These are phyloP conservation scores for Vanderwaltozyma tropicalis DNA, from an alignment of 805 yeast species.

Conservation along the genomic window DNA sequence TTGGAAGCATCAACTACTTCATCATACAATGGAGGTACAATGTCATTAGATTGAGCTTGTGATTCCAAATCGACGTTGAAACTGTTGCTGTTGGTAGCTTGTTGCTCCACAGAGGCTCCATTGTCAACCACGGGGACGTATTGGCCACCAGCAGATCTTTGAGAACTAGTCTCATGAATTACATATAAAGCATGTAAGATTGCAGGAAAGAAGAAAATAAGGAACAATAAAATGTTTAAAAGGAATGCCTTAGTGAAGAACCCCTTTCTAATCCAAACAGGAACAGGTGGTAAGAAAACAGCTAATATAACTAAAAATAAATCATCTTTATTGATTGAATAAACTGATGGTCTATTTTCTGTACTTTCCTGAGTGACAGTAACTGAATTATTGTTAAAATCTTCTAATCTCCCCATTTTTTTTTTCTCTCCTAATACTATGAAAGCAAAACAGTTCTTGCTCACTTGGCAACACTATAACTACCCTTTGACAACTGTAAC, in stretches of 20 bases:
- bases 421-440: too few species aligned
- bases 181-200: constrained; percentile 59
- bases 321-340: constrained; percentile 23
- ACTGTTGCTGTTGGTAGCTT: background rate
- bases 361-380: background rate
- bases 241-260: constrained; percentile 29
- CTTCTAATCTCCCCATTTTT: background rate
- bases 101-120: background rate
- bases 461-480: too few species aligned
- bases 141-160: background rate
- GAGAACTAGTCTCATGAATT: constrained; percentile 26
- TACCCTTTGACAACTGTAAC: too few species aligned
- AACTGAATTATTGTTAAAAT: background rate
- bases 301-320: constrained; percentile 63
- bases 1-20: background rate
- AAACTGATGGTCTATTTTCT: background rate
- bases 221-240: constrained; percentile 49
- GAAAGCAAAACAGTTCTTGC: too few species aligned
- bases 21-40: constrained; percentile 1
- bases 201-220: constrained; percentile 63
- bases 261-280: constrained; percentile 62
- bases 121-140: background rate
- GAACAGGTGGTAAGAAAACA: constrained; percentile 60
- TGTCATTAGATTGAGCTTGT: background rate
- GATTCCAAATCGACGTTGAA: background rate